phyloP scores from a whole-genome alignment of 345 rosid species.

The Sonneratia caseolaris region DNA sequence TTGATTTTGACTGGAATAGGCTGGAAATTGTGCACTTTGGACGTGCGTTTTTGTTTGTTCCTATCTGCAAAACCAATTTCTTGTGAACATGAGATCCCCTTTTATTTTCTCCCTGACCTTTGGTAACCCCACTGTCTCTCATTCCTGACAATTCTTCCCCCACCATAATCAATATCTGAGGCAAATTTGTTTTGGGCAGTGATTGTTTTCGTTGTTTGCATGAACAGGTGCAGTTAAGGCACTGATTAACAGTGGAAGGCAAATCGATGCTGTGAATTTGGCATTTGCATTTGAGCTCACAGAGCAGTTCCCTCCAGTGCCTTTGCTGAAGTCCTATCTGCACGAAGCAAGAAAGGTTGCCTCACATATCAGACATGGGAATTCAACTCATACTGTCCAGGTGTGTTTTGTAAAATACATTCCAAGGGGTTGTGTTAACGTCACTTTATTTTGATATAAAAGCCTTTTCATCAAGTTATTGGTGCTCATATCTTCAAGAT shows the following conservation, averaged over 20 bases:
- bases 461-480: neutral
- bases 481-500: neutral
- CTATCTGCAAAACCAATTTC: no score
- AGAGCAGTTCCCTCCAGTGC: conserved; percentile 66
- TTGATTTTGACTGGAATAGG: no score
- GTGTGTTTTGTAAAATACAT: conserved; percentile 19
- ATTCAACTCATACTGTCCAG: conserved; percentile 52
- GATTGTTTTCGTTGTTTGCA: neutral
- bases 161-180: no score
- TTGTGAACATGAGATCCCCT: neutral
- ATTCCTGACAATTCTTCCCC: neutral
- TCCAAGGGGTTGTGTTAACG: neutral
- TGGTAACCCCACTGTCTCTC: neutral
- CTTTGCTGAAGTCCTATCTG: conserved; percentile 72
- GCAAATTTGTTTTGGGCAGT: neutral
- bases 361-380: conserved; percentile 55
- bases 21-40: no score
- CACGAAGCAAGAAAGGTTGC: conserved; percentile 66
- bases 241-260: conserved; percentile 76
- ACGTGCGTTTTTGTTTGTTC: no score
- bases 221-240: conserved; percentile 72
- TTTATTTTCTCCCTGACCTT: neutral
- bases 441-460: neutral
- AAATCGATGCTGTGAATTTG: conserved; percentile 93
- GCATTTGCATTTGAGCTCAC: conserved; percentile 94